Base-by-base conservation (phyloP, 2,329 filamentous ascomycete genomes). In the Cytospora piceae region DNA sequence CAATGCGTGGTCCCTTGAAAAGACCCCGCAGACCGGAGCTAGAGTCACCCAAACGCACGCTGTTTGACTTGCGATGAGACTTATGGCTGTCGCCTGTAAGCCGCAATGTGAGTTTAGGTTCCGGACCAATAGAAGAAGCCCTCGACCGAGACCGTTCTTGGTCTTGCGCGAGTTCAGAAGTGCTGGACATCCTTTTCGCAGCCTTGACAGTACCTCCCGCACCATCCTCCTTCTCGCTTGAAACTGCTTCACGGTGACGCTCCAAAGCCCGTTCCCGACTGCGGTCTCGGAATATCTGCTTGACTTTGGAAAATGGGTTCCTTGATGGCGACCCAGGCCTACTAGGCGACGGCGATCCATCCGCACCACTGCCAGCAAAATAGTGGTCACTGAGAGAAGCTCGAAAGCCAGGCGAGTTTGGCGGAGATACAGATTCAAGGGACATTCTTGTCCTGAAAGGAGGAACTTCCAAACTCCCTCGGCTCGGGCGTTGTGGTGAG, bases 1-100 rank as follows among this genome's bases (percentile, higher is more conserved):
- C 91, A 68, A 94, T 87, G 63, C 90, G 84, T 58, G 87, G 86
- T 3, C 88, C 89, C 77, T 93, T 94, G 77, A 97, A 90, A 57
- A 97, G 89, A 8, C 90, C 87, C 52, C 89, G 86, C 11, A 93
- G 81, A 42, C 85, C 87, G 22, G 70, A 67, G 12, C 85, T 86
- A 49, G 77, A 74, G 62, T 84, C 80, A 63, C 74, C 79, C 22
- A 78, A 74, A 27, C 78, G 80, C n/a, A 83, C 70, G 71, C 84
- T 88, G 24, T 80, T 80, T 31, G 80, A 76, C 54, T 80, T 83
- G 67, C 78, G 78, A 67, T 81, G 80, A 55, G 79, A 79, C 69
- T 79, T 87, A 72, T 78, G 79, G 70, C 74, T 81, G 64, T 83
- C 81, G 29, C 82, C 80, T 20, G 78, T 77, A 59, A 76, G 73